These are phyloP conservation scores for Pharnaceum exiguum DNA, from an alignment of 148 eudicot species.

Conservation along the genomic window DNA sequence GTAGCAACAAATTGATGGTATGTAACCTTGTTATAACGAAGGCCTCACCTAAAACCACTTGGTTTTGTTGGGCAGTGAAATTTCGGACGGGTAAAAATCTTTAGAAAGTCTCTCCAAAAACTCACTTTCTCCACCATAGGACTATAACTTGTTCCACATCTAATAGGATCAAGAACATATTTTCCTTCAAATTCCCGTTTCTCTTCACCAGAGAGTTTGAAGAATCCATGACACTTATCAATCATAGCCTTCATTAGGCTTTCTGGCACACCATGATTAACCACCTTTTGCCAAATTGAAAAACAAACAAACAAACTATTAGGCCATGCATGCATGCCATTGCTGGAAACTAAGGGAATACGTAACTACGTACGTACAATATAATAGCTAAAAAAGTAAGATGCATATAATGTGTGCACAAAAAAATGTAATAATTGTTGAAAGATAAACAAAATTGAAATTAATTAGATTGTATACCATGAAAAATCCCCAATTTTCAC, in stretches of 20 bases:
- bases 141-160: constrained; percentile 48
- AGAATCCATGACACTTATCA: constrained; percentile 32
- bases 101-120: constrained; percentile 50
- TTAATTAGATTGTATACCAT: too few species aligned
- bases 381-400: too few species aligned
- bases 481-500: constrained; percentile 27
- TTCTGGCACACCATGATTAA: constrained; percentile 61
- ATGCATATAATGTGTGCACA: too few species aligned
- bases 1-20: too few species aligned
- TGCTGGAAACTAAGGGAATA: too few species aligned
- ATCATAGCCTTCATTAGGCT: constrained; percentile 29
- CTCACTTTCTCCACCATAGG: constrained; percentile 27
- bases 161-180: constrained; percentile 38
- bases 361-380: too few species aligned
- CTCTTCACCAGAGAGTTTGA: constrained; percentile 45
- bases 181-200: constrained; percentile 39
- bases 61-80: constrained; percentile 41
- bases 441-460: too few species aligned
- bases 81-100: constrained; percentile 31
- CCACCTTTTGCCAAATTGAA: constrained; percentile 17
- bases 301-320: background rate
- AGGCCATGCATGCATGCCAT: too few species aligned
- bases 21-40: too few species aligned
- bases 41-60: constrained; percentile 10
- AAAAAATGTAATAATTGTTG: too few species aligned